Base-by-base conservation (phyloP, 805 yeast species). In the Cyberlindnera veronae region DNA sequence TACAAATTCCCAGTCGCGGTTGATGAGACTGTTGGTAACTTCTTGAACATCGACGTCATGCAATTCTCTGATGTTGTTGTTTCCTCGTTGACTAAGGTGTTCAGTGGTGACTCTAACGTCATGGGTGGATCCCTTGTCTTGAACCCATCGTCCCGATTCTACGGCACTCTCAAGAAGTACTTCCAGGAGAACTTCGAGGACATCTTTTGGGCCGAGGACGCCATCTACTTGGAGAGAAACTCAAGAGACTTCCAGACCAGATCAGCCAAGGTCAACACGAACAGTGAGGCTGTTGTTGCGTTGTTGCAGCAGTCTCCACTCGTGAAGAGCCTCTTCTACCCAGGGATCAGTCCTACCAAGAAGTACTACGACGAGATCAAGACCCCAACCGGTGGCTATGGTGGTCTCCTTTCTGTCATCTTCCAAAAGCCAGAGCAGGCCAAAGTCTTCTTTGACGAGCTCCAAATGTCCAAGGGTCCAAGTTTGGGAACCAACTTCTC, bases 21-120 rank as follows among this genome's bases (percentile, higher is more conserved):
- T 29, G 99, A 93, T 64, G 99, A 93, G 58, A 93, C 98, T 1
- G 84, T 90, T 17, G 97, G 97, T 13, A 93, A 93, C 54, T 82
- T 88, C 56, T 71, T 84, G 45, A 93, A 93, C 62, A 74, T 89
- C 36, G 84, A 87, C 50, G 84, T 84, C 5, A 68, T 88, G 42
- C 84, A 87, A 16, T 84, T 77, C 58, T 81, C 87, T n/a, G 99
- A 93, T 61, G 74, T 90, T 36, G 84, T 86, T 13, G 93, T 82
- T 24, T 77, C 91, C 23, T 87, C 96, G 8, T 69, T 93, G 46
- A 90, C 97, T 10, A 93, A 93, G 60, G 84, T 90, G 14, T 93
- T 93, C 59, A 81, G 91, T 27, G 97, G 98, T 18, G 96, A 88
- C 60, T 83, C 95, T 23, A 89, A 91, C 56, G 97, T 91, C 37